phyloP scores from a whole-genome alignment of 2,329 filamentous ascomycete genomes.

The Zymoseptoria crescenta region DNA sequence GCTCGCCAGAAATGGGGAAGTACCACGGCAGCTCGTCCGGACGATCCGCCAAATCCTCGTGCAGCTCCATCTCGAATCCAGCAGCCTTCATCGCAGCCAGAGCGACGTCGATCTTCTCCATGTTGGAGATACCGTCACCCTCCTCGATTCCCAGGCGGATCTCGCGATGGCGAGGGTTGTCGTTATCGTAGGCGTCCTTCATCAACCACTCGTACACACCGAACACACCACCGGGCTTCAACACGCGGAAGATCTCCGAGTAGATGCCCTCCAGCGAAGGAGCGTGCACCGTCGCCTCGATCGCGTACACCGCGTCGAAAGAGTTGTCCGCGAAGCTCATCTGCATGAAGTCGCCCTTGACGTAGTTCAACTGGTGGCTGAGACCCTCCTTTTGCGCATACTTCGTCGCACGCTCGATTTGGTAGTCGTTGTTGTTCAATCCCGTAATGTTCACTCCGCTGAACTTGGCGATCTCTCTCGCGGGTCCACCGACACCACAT shows the following conservation, averaged over 20 bases:
- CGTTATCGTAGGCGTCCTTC: slow-evolving; percentile 90
- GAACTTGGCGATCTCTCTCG: slow-evolving; percentile 94
- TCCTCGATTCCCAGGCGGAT: slow-evolving; percentile 93
- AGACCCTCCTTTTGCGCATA: slow-evolving; percentile 80
- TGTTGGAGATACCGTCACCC: slow-evolving; percentile 94
- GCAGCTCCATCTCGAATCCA: slow-evolving; percentile 73
- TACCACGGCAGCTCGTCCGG: slow-evolving; percentile 81
- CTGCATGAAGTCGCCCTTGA: slow-evolving; percentile 99
- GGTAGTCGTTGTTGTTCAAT: slow-evolving; percentile 99
- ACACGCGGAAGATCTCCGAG: slow-evolving; percentile 83
- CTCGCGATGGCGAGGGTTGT: slow-evolving; percentile 75
- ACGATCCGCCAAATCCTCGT: slow-evolving; percentile 79
- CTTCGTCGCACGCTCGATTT: slow-evolving; percentile 83
- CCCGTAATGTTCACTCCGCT: slow-evolving; percentile 81
- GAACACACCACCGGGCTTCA: slow-evolving; percentile 93
- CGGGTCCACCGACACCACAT: slow-evolving; percentile 92
- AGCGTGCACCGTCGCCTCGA: slow-evolving; percentile 94
- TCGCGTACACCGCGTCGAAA: slow-evolving; percentile 94
- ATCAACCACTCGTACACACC: slow-evolving; percentile 99
- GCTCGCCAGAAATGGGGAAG: slow-evolving; percentile 80
- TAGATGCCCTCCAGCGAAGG: slow-evolving; percentile 88
- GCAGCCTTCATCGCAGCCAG: slow-evolving; percentile 75
- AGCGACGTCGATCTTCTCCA: slow-evolving; percentile 80
- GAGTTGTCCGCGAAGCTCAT: slow-evolving; percentile 88
- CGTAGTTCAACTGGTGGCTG: slow-evolving; percentile 69